Conservation (phyloP, 768 basidiomycete species). For the Hypholoma sublateritium region DNA sequence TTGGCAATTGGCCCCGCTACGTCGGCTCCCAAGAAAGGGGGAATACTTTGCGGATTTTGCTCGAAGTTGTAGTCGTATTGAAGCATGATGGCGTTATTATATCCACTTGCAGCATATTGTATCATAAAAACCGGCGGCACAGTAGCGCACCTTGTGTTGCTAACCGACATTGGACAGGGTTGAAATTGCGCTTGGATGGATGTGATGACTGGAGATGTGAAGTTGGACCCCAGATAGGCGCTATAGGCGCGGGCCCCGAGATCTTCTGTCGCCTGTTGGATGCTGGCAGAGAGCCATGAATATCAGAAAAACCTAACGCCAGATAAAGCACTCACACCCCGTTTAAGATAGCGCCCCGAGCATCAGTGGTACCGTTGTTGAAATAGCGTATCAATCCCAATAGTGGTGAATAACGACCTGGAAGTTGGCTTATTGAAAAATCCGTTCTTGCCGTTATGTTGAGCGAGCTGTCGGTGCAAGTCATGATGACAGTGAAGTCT, state of each 20-base stretch:
- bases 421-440: slow-evolving; percentile 15
- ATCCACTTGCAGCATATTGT: slow-evolving; percentile 6
- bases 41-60: slow-evolving; percentile 3
- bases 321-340: slow-evolving; percentile 6
- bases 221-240: slow-evolving; percentile 16
- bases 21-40: slow-evolving; percentile 10
- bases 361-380: slow-evolving; percentile 7
- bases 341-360: slow-evolving; percentile 8
- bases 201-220: slow-evolving; percentile 14
- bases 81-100: slow-evolving; percentile 7
- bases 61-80: neutral
- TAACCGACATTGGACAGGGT: slow-evolving; percentile 21
- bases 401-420: slow-evolving; percentile 17
- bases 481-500: slow-evolving; percentile 18
- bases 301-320: neutral
- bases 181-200: slow-evolving; percentile 23
- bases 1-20: slow-evolving; percentile 17
- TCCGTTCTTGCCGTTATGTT: slow-evolving; percentile 16
- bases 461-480: slow-evolving; percentile 15
- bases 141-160: slow-evolving; percentile 14
- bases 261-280: slow-evolving; percentile 16
- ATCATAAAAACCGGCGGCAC: neutral
- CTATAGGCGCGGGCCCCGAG: slow-evolving; percentile 13
- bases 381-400: slow-evolving; percentile 12
- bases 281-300: neutral